Evolutionary conservation across 352 stramenopile genomes (phyloP).

Genomic region (Globisporangium apiculatum): DNA sequence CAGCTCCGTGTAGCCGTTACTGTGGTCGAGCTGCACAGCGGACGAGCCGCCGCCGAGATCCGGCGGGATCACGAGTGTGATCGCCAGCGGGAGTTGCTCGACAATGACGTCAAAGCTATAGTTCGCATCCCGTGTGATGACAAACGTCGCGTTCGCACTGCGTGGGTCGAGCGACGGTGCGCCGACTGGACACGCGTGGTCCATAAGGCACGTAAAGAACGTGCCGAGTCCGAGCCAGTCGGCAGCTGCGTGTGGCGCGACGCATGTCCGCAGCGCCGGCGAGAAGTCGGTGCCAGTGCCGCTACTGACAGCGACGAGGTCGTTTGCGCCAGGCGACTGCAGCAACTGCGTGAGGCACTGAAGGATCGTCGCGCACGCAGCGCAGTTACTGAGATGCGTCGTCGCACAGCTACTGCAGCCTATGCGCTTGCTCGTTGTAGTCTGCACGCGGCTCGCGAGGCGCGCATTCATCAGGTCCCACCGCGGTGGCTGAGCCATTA

Average conservation of each 20-base stretch:
- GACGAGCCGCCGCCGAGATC: background rate
- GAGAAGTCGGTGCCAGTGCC: constrained; percentile 7
- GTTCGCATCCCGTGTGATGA: background rate
- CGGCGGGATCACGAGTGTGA: background rate
- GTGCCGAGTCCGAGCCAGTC: background rate
- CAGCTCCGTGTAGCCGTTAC: constrained; percentile 1
- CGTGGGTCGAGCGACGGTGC: background rate
- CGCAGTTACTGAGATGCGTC: background rate
- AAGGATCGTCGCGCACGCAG: background rate
- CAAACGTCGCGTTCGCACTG: constrained; percentile 3
- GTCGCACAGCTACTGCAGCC: background rate
- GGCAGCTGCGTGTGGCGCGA: background rate
- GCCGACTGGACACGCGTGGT: constrained; percentile 5
- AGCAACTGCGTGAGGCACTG: constrained; percentile 5
- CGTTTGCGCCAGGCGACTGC: background rate
- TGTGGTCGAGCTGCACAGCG: background rate
- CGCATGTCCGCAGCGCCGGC: background rate
- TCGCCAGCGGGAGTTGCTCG: background rate
- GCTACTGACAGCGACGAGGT: background rate
- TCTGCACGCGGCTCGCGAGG: background rate
- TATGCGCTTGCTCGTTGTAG: background rate
- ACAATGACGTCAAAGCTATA: constrained; percentile 1
- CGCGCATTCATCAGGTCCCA: constrained; percentile 3
- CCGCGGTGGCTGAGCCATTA: background rate
- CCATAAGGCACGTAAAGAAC: constrained; percentile 11